Conservation (phyloP, 176 grass and related monocot species). For the Themeda triandra region DNA sequence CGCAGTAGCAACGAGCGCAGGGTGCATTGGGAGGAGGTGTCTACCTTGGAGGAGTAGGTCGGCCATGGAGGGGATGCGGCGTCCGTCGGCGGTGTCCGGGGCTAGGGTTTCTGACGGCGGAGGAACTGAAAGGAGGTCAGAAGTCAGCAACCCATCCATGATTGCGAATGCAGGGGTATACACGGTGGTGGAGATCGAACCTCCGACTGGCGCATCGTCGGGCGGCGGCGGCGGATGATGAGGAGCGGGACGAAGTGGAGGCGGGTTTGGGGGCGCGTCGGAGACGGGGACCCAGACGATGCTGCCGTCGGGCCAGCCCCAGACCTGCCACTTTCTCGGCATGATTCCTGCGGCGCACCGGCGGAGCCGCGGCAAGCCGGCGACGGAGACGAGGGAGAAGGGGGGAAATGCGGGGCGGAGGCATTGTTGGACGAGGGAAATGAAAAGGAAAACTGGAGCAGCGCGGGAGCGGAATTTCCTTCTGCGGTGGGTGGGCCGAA, state of each 20-base stretch:
- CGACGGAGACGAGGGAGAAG: neutral
- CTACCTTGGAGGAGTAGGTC: constrained; percentile 40
- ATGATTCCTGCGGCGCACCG: neutral
- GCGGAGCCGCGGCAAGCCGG: neutral
- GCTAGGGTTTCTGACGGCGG: constrained; percentile 26
- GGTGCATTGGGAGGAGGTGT: neutral
- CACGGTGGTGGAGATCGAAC: neutral
- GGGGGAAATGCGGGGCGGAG: neutral
- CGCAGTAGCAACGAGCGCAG: neutral
- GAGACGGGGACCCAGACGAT: constrained; percentile 34
- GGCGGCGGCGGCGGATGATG: neutral
- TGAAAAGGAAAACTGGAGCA: neutral
- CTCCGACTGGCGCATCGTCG: neutral
- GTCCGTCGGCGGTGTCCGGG: neutral
- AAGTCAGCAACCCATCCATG: neutral
- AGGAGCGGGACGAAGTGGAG: neutral
- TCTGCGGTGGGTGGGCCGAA: neutral
- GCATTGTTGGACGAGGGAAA: neutral
- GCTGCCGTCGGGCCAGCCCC: constrained; percentile 30
- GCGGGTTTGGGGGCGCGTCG: neutral
- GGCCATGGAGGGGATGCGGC: constrained; percentile 21
- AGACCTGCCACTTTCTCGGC: constrained; percentile 40
- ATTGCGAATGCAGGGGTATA: neutral
- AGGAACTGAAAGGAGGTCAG: neutral
- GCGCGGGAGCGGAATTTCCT: constrained; percentile 12